A percentile compares a stretch with the other conserved stretches of the same genome.
These are phyloP conservation scores for Paecilomyces variotii DNA, from an alignment of 2,329 filamentous ascomycete species.

Conservation along the genomic window DNA sequence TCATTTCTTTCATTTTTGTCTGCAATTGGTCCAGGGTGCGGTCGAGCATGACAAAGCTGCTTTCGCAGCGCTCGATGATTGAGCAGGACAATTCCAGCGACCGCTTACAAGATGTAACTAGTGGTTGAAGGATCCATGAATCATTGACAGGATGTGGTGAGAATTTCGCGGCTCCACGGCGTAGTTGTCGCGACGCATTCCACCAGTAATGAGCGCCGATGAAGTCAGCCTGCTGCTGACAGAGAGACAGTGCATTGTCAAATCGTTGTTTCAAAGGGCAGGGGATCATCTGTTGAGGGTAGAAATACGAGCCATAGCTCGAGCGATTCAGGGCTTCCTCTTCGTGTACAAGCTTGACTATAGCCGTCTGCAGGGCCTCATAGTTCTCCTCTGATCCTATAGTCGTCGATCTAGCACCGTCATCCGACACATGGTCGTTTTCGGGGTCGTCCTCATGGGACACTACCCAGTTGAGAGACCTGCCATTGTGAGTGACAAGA, in stretches of 20 bases:
- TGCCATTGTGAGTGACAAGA: slow-evolving; percentile 68
- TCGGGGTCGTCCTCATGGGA: slow-evolving; percentile 50
- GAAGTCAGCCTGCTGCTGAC: slow-evolving; percentile 72
- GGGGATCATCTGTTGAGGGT: slow-evolving; percentile 2
- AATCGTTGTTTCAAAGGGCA: slow-evolving; percentile 29
- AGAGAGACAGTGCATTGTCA: slow-evolving; percentile 66
- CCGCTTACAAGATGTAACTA: slow-evolving; percentile 49
- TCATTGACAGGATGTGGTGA: slow-evolving; percentile 43
- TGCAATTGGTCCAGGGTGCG: slow-evolving; percentile 74
- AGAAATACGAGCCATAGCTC: slow-evolving; percentile 10
- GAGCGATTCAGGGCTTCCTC: slow-evolving; percentile 65
- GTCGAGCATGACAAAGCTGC: slow-evolving; percentile 66
- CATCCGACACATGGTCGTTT: slow-evolving; percentile 49
- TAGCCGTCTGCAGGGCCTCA: slow-evolving; percentile 70
- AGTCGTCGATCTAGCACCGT: slow-evolving; percentile 24
- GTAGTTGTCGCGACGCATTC: slow-evolving; percentile 69
- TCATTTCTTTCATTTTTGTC: slow-evolving; percentile 64
- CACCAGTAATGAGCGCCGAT: slow-evolving; percentile 78
- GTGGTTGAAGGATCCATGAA: slow-evolving; percentile 66
- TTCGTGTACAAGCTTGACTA: slow-evolving; percentile 72
- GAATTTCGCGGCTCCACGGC: slow-evolving; percentile 52
- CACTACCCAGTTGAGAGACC: slow-evolving; percentile 59
- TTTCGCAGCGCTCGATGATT: slow-evolving; percentile 29
- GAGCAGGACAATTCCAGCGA: slow-evolving; percentile 23
- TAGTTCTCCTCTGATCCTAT: slow-evolving; percentile 68